These are phyloP conservation scores for Mycena maculata DNA, from an alignment of 768 basidiomycete species.

Conservation along the genomic window DNA sequence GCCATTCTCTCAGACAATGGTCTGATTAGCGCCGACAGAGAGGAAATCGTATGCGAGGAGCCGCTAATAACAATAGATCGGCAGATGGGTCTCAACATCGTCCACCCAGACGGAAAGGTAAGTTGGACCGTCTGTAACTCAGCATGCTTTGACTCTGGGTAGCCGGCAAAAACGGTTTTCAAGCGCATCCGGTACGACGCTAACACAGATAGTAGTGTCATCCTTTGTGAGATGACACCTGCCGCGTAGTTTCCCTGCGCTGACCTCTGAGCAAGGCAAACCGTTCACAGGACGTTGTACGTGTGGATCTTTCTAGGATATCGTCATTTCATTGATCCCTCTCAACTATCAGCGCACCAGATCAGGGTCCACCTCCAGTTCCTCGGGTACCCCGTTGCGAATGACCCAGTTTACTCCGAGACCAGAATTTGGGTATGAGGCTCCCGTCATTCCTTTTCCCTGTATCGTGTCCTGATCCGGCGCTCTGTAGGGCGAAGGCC, in stretches of 20 bases:
- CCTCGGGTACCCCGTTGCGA: constrained; percentile 93
- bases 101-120: constrained; percentile 96
- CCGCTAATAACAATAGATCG: constrained; percentile 92
- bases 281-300: constrained; percentile 94
- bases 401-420: constrained; percentile 94
- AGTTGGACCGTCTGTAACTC: constrained; percentile 23
- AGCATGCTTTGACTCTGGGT: constrained; percentile 19
- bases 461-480: constrained; percentile 15
- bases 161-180: constrained; percentile 93
- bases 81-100: constrained; percentile 96
- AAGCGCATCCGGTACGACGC: constrained; percentile 83
- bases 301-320: constrained; percentile 44
- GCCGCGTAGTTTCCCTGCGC: constrained; percentile 4
- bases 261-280: constrained; percentile 62
- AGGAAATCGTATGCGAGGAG: constrained; percentile 84
- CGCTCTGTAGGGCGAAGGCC: constrained; percentile 65
- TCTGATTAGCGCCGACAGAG: constrained; percentile 54
- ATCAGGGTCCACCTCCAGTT: constrained; percentile 97
- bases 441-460: constrained; percentile 18
- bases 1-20: not conserved
- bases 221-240: constrained; percentile 70
- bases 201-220: constrained; percentile 84
- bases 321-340: constrained; percentile 25
- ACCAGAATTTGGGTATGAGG: constrained; percentile 74
- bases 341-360: constrained; percentile 81